Base-by-base conservation (phyloP, 306 rosid species). In the Oxytropis ochrocephala region DNA sequence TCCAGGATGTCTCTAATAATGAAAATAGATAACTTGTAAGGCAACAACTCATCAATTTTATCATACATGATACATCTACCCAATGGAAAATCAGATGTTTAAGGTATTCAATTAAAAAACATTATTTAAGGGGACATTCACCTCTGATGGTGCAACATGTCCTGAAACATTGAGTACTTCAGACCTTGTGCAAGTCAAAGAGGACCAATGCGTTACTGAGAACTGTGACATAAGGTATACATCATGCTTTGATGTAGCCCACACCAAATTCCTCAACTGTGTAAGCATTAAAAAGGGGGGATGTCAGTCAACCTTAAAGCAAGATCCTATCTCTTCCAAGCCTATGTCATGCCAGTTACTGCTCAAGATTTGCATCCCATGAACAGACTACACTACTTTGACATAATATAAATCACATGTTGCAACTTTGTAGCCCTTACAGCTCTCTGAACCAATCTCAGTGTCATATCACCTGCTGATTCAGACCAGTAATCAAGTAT, bases 181-280 rank as follows among this genome's bases (percentile, higher is more conserved):
- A 54, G 85, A 73, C 75, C 69, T 82, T 29, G 75, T 59, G 81
- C 80, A 78, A 46, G 81, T 72, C 75, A 87, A 75, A 14, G 91
- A 80, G 38, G 91, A 84, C 91, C 95, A 90, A 70, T 90, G 96
- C 67, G 85, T 64, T 57, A 90, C 71, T 38, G 88, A 80, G 78
- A 72, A 85, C 77, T 82, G 81, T 33, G 91, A 87, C 84, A 88
- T 74, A 36, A 90, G 87, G 80, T 90, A 90, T 42, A 88, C 90
- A 78, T 87, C 94, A 77, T 90, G 96, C 72, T 90, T 90, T 62
- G 96, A 85, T 24, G 94, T 85, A 62, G 96, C 85, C 91, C 96
- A 90, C 73, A 90, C 91, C 84, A 90, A 80, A 76, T 90, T 90
- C 85, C 96, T 86, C 84, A 90, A 82, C 96, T 90, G 85, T 81